Percentiles rank a stretch among this genome's conserved stretches.
Evolutionary conservation across 352 stramenopile genomes (phyloP).

Genomic region (Phytophthora ohioensis): DNA sequence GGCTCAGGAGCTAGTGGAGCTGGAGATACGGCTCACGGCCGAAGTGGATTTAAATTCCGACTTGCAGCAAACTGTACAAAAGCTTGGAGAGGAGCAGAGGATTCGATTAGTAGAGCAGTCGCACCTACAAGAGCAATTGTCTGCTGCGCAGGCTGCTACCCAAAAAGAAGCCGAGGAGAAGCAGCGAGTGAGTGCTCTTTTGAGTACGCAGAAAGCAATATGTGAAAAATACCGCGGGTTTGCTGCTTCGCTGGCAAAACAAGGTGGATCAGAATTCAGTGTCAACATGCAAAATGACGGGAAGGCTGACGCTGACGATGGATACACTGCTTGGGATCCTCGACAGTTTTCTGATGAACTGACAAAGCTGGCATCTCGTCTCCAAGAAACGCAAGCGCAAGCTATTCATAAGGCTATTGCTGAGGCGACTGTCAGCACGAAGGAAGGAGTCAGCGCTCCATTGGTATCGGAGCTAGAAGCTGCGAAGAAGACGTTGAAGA

Average conservation of each 20-base stretch:
- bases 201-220: conserved; percentile 39
- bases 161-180: conserved; percentile 39
- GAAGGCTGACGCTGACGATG: conserved; percentile 23
- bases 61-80: conserved; percentile 45
- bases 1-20: conserved; percentile 42
- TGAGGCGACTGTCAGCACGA: conserved; percentile 37
- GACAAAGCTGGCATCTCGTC: conserved; percentile 25
- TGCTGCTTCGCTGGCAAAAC: conserved; percentile 39
- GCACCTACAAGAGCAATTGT: conserved; percentile 50
- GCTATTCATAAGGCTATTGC: conserved; percentile 43
- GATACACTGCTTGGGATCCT: conserved; percentile 26
- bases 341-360: conserved; percentile 51
- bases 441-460: conserved; percentile 38
- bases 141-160: conserved; percentile 39
- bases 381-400: conserved; percentile 41
- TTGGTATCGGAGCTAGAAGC: conserved; percentile 57
- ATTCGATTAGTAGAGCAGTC: conserved; percentile 43
- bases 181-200: conserved; percentile 13
- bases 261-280: conserved; percentile 17
- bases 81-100: conserved; percentile 51
- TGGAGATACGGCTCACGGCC: conserved; percentile 31
- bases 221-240: conserved; percentile 45
- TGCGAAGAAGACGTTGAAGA: conserved; percentile 54
- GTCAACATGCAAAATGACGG: conserved; percentile 16
- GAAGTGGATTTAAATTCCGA: conserved; percentile 40